These are phyloP conservation scores for Fusarium sp. DNA, from an alignment of 2,329 filamentous ascomycete genomes.

Conservation along the genomic window DNA sequence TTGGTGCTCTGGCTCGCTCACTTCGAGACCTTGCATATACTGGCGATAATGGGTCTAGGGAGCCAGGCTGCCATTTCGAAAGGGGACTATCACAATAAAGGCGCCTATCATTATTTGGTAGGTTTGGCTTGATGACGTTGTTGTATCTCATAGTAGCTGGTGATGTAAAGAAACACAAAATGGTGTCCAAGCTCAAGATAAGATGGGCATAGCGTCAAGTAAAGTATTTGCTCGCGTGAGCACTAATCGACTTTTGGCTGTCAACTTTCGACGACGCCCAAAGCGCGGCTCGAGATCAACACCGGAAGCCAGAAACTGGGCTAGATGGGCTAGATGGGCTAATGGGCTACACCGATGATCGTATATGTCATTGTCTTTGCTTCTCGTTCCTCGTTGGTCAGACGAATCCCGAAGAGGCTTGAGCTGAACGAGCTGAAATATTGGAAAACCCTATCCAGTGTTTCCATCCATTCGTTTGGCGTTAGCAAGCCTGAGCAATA, in stretches of 20 bases:
- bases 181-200: neutral
- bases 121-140: neutral
- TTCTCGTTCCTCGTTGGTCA: neutral
- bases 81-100: fast-evolving
- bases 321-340: neutral
- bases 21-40: neutral
- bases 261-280: neutral
- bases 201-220: neutral
- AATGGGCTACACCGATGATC: neutral
- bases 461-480: neutral
- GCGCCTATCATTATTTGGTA: too few relatives aligned
- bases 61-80: neutral
- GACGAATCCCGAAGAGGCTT: neutral
- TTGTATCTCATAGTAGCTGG: neutral
- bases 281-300: neutral
- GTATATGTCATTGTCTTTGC: neutral
- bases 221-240: neutral
- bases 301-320: neutral
- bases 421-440: neutral
- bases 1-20: neutral
- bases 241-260: too few relatives aligned
- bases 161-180: too few relatives aligned
- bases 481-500: neutral
- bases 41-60: neutral
- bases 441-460: neutral